phyloP scores from a whole-genome alignment of 1,284 basidiomycete species.

The Trametes hirsuta region DNA sequence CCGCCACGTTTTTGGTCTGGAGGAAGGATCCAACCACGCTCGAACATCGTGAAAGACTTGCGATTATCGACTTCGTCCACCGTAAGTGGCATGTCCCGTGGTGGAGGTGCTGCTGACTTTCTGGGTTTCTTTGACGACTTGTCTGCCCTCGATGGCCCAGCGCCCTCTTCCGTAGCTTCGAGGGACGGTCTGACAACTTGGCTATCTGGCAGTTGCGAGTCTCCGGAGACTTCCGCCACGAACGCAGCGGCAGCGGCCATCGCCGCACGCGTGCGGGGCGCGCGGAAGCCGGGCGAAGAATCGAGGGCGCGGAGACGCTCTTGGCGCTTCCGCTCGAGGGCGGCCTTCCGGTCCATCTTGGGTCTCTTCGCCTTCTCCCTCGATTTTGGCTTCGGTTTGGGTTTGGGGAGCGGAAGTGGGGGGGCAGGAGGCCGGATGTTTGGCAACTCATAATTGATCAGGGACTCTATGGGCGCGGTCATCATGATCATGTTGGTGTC shows the following conservation, averaged over 20 bases:
- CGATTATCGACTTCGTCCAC: constrained; percentile 74
- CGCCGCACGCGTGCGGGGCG: constrained; percentile 49
- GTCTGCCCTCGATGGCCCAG: background rate
- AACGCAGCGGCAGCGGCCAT: constrained; percentile 44
- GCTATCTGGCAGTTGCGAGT: constrained; percentile 1
- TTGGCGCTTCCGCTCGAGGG: constrained; percentile 33
- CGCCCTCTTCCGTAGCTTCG: background rate
- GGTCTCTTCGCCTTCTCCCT: constrained; percentile 30
- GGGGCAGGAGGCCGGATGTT: constrained; percentile 60
- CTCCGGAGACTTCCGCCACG: constrained; percentile 44
- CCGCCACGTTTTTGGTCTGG: constrained; percentile 67
- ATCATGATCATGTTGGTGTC: constrained; percentile 56
- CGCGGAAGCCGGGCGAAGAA: constrained; percentile 46
- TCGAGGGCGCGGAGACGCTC: constrained; percentile 33
- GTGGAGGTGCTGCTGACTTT: constrained; percentile 33
- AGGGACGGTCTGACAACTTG: constrained; percentile 1
- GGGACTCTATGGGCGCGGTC: constrained; percentile 61
- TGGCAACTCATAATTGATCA: constrained; percentile 72
- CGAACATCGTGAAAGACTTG: constrained; percentile 83
- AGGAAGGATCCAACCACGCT: constrained; percentile 89
- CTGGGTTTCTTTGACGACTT: constrained; percentile 23
- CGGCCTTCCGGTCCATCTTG: constrained; percentile 46
- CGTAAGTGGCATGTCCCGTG: constrained; percentile 47
- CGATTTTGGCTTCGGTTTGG: constrained; percentile 12
- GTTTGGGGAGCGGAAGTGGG: constrained; percentile 38